A percentile compares a stretch with the other conserved stretches of the same genome.
phyloP scores from a whole-genome alignment of 345 rosid species.

The Mercurialis annua region DNA sequence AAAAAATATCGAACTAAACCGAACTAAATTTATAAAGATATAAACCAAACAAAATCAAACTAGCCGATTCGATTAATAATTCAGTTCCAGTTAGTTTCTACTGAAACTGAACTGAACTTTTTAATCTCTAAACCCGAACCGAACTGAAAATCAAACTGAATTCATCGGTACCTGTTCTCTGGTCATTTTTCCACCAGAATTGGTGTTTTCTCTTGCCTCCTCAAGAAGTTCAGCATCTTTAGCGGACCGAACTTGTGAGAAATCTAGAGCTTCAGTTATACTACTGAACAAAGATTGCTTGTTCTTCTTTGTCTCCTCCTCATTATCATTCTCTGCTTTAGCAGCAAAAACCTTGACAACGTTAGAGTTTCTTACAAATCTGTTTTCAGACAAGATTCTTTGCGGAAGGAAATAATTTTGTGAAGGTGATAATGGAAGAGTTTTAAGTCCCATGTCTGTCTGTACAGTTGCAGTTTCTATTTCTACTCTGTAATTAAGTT shows the following conservation, averaged over 20 bases:
- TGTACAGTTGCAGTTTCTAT: background rate
- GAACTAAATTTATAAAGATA: too few species aligned
- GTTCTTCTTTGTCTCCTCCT: constrained; percentile 36
- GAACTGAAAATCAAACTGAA: too few species aligned
- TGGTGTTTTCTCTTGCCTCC: constrained; percentile 67
- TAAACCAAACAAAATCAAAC: too few species aligned
- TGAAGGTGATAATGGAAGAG: constrained; percentile 40
- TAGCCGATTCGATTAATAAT: too few species aligned
- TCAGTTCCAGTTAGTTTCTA: too few species aligned
- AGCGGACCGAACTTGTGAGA: constrained; percentile 71
- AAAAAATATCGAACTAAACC: too few species aligned
- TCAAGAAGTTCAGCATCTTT: constrained; percentile 76
- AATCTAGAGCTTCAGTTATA: constrained; percentile 77
- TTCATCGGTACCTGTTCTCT: constrained; percentile 85
- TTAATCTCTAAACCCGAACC: too few species aligned
- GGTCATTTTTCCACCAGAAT: constrained; percentile 61
- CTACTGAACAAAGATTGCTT: constrained; percentile 65
- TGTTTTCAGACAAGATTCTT: constrained; percentile 14
- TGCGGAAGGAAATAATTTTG: constrained; percentile 27
- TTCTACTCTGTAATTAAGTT: background rate
- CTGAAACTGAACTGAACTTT: too few species aligned
- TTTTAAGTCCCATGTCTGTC: constrained; percentile 36
- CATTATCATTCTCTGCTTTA: constrained; percentile 32
- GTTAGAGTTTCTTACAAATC: constrained; percentile 11
- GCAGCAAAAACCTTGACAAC: constrained; percentile 41